Conservation (phyloP, 208 protist genomes). For the Leishmania lainsoni region DNA sequence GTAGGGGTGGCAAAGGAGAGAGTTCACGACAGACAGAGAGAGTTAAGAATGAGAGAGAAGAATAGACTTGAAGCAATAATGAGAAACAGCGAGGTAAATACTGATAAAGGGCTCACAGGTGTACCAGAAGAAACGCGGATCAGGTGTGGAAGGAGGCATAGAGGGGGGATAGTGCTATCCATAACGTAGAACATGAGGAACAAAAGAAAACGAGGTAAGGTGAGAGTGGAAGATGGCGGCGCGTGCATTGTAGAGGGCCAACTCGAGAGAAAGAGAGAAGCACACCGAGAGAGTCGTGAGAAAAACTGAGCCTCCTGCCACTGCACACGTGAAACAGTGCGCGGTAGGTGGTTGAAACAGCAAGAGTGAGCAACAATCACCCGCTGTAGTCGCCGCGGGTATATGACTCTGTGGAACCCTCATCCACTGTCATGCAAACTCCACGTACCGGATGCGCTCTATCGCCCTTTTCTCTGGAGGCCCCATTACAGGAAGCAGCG, state of each 20-base stretch:
- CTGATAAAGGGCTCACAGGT: not conserved
- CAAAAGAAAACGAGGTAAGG: not conserved
- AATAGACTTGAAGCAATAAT: not conserved
- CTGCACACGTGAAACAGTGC: not conserved
- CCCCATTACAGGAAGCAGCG: not conserved
- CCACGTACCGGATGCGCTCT: not conserved
- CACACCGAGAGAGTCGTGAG: not conserved
- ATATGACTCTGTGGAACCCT: not conserved
- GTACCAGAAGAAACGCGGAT: not conserved
- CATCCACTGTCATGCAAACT: not conserved
- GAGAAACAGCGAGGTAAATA: not conserved
- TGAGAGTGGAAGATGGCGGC: not conserved
- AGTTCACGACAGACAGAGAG: not conserved
- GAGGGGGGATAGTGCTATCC: not conserved
- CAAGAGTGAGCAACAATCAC: not conserved
- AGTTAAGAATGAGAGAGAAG: conserved; percentile 5
- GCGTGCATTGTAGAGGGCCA: not conserved
- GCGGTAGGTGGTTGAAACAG: not conserved
- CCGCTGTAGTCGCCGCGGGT: not conserved
- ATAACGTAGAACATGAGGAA: not conserved
- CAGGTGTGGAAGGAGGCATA: not conserved
- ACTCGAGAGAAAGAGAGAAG: not conserved
- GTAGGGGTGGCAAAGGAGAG: not conserved
- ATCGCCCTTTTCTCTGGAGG: not conserved
- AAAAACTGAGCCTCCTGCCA: not conserved